Conservation (phyloP, 2,329 filamentous ascomycete species). For the Helicocarpus griseus region DNA sequence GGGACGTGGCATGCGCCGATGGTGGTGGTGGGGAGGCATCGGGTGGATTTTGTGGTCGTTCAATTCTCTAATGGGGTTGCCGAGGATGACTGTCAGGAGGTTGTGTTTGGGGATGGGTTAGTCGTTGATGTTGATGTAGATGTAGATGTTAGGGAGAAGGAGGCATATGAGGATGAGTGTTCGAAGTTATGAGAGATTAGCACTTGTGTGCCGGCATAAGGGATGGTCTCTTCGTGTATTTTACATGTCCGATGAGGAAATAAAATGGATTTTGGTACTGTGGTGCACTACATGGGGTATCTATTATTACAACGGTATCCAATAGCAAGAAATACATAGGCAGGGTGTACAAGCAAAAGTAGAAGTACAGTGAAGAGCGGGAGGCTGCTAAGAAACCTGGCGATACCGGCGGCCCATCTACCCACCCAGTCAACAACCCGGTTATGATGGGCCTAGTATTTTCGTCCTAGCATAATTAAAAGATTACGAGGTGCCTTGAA, state of each 20-base stretch:
- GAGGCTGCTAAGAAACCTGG: too few relatives aligned
- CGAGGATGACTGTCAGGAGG: slow-evolving; percentile 82
- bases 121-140: slow-evolving; percentile 13
- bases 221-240: too few relatives aligned
- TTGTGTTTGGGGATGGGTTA: slow-evolving; percentile 38
- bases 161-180: slow-evolving; percentile 2
- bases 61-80: slow-evolving; percentile 79
- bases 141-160: background rate
- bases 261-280: too few relatives aligned
- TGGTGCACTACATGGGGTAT: too few relatives aligned
- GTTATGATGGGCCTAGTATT: background rate
- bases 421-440: background rate
- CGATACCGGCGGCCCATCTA: too few relatives aligned
- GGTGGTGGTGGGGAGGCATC: slow-evolving; percentile 64
- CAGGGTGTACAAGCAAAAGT: too few relatives aligned
- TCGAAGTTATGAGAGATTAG: background rate
- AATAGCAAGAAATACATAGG: too few relatives aligned
- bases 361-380: too few relatives aligned
- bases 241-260: too few relatives aligned
- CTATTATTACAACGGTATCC: too few relatives aligned
- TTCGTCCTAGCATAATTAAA: background rate
- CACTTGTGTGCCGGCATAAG: background rate
- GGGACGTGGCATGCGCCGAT: slow-evolving; percentile 97
- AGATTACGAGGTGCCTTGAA: background rate
- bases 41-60: slow-evolving; percentile 78